Conservation (phyloP, 202 grass and related monocot species). For the Setaria italica region DNA sequence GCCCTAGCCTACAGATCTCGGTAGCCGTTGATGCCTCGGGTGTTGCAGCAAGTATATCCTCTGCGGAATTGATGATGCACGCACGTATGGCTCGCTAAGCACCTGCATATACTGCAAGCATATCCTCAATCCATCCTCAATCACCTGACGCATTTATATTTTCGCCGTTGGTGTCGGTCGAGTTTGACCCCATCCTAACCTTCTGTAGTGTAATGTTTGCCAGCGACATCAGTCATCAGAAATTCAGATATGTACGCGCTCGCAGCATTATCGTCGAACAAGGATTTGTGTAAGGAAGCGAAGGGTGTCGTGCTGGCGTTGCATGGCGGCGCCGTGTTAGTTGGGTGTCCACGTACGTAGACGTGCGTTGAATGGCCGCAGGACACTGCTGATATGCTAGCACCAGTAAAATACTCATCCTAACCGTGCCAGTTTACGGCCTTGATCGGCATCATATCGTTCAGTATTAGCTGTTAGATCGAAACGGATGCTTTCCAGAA, state of each 20-base stretch:
- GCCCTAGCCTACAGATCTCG: background rate
- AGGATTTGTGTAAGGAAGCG: background rate
- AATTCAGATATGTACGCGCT: background rate
- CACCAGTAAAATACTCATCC: background rate
- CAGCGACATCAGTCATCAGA: background rate
- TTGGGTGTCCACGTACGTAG: conserved; percentile 1
- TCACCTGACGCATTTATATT: background rate
- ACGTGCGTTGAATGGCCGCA: conserved; percentile 3
- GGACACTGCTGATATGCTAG: background rate
- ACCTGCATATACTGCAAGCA: background rate
- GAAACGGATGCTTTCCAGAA: background rate
- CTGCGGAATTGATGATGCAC: background rate
- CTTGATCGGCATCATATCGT: background rate
- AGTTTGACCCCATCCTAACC: background rate
- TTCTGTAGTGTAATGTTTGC: background rate
- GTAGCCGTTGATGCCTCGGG: conserved; percentile 23
- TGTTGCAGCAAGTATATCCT: background rate
- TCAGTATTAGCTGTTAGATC: background rate
- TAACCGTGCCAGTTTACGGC: too few species aligned
- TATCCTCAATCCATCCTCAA: conserved; percentile 10
- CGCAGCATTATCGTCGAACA: background rate
- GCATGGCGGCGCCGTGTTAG: background rate
- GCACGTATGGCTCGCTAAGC: background rate
- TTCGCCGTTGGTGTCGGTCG: background rate
- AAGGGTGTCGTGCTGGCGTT: background rate